A percentile compares a stretch with the other conserved stretches of the same genome.
phyloP scores from a whole-genome alignment of 1,139 yeast genomes.

The Kodamaea derodonti region DNA sequence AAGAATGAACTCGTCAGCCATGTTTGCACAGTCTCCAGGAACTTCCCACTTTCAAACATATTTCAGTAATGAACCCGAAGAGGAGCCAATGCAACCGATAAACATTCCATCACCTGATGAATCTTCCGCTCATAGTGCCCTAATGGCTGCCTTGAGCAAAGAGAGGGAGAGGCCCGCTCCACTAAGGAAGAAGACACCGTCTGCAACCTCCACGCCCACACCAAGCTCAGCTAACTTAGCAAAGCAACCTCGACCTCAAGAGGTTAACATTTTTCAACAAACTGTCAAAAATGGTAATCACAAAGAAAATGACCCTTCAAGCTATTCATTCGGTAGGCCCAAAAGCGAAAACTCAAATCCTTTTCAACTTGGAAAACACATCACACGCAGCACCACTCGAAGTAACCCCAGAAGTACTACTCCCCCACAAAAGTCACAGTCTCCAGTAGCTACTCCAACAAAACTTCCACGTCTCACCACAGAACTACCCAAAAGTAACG shows the following conservation, averaged over 20 bases:
- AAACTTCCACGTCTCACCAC: constrained; percentile 33
- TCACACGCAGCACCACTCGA: neutral
- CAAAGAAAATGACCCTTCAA: neutral
- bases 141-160: constrained; percentile 35
- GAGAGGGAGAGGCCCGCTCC: constrained; percentile 1
- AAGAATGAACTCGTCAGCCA: constrained; percentile 9
- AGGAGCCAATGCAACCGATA: constrained; percentile 7
- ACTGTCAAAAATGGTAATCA: neutral
- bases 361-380: neutral
- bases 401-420: neutral
- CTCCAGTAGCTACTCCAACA: neutral
- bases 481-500: constrained; percentile 14
- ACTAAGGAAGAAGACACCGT: neutral
- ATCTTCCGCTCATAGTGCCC: constrained; percentile 44
- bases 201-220: no score
- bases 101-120: constrained; percentile 33
- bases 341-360: neutral
- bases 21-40: constrained; percentile 9
- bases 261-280: neutral
- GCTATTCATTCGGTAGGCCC: neutral
- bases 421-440: neutral
- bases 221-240: neutral
- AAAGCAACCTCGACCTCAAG: neutral
- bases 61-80: constrained; percentile 5
- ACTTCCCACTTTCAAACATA: constrained; percentile 5